Conservation (phyloP, 129 eudicot species). For the Gnaphalium uliginosum region DNA sequence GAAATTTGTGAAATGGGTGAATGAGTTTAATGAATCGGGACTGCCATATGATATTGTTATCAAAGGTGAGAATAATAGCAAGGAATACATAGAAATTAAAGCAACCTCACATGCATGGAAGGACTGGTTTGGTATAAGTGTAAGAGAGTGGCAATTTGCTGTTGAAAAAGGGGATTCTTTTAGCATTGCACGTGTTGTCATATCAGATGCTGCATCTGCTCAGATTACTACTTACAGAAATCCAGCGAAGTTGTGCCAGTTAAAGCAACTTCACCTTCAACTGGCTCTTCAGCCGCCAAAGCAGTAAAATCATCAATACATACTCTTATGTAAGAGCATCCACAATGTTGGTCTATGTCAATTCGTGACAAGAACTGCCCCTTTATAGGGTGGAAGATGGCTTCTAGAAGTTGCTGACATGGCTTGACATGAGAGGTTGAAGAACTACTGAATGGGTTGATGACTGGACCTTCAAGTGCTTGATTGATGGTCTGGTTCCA, state of each 20-base stretch:
- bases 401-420: no score
- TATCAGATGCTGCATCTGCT: slow-evolving; percentile 41
- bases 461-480: no score
- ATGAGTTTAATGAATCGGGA: slow-evolving; percentile 62
- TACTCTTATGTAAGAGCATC: no score
- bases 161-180: slow-evolving; percentile 66
- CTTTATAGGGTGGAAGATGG: no score
- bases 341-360: no score
- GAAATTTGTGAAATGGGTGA: slow-evolving; percentile 58
- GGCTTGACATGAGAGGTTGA: no score
- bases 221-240: slow-evolving; percentile 51
- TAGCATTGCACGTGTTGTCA: slow-evolving; percentile 64
- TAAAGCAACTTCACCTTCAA: slow-evolving; percentile 41
- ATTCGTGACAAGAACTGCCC: no score
- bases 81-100: slow-evolving; percentile 75
- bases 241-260: slow-evolving; percentile 54
- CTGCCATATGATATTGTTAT: slow-evolving; percentile 63
- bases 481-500: no score
- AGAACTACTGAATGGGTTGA: no score
- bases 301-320: neutral
- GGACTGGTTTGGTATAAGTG: slow-evolving; percentile 61
- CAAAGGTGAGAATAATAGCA: slow-evolving; percentile 33
- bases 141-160: slow-evolving; percentile 74
- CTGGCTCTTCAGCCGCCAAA: slow-evolving; percentile 53
- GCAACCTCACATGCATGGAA: slow-evolving; percentile 50